Conservation (phyloP, 495 filamentous ascomycete species). For the Tuber aestivum region DNA sequence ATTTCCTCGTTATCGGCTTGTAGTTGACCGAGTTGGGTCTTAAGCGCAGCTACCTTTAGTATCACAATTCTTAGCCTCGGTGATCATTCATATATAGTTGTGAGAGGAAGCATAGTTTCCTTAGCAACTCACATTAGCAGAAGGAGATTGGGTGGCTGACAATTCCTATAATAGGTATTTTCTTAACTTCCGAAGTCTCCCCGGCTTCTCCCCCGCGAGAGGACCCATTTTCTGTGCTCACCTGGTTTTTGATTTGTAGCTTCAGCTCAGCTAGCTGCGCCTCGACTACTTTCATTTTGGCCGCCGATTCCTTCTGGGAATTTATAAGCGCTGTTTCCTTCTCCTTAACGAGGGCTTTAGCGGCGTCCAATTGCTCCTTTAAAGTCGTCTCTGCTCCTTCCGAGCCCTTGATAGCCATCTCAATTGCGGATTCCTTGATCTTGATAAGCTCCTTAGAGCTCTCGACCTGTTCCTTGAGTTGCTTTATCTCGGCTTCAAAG, state of each 20-base stretch:
- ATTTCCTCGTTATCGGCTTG: slow-evolving; percentile 30
- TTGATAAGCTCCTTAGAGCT: slow-evolving; percentile 27
- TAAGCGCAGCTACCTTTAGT: slow-evolving; percentile 29
- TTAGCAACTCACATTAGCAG: slow-evolving; percentile 38
- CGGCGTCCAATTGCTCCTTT: slow-evolving; percentile 31
- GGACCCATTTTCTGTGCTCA: slow-evolving; percentile 52
- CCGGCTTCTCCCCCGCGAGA: slow-evolving; percentile 18
- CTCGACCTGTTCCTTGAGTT: slow-evolving; percentile 15
- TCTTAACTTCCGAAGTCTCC: slow-evolving; percentile 33
- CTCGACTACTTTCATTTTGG: slow-evolving; percentile 29
- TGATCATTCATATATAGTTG: slow-evolving; percentile 13
- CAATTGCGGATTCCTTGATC: slow-evolving; percentile 22
- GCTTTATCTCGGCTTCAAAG: slow-evolving; percentile 22
- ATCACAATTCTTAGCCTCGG: slow-evolving; percentile 23
- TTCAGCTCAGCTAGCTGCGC: slow-evolving; percentile 60
- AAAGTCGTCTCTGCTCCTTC: slow-evolving; percentile 17
- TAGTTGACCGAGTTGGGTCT: slow-evolving; percentile 26
- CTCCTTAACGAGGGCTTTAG: slow-evolving; percentile 29
- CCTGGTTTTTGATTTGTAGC: slow-evolving; percentile 56
- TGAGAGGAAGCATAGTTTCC: slow-evolving; percentile 17
- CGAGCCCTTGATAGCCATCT: slow-evolving; percentile 23
- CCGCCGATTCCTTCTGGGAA: slow-evolving; percentile 24
- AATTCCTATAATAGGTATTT: slow-evolving; percentile 39
- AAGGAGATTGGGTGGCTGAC: slow-evolving; percentile 33
- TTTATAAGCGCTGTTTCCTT: slow-evolving; percentile 31